Evolutionary conservation across 2,329 filamentous ascomycete genomes (phyloP), one percentile per base, ranked within the genome.

Genomic region (Diplodia intermedia): DNA sequence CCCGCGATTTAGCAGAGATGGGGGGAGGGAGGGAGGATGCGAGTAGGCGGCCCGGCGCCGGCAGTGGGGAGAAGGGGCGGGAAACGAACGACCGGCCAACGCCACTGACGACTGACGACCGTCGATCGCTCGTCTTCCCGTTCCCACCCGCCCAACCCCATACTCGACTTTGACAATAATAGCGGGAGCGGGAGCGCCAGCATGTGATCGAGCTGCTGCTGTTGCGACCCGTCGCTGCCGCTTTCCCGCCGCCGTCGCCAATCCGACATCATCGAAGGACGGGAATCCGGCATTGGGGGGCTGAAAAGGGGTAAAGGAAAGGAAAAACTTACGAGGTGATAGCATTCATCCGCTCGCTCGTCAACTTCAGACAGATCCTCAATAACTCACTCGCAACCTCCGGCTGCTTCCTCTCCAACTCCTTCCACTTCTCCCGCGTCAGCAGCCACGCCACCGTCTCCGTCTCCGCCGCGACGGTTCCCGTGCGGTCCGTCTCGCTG

Each of bases 321-420:
- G 20, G 15, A 65, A 52, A 61, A 18, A 83, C 82, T 77, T 80
- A 86, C 77, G 83, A 85, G 29, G 87, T 89, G 70, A 90, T 88
- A 66, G 86, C 85, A 74, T 88, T 86, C 93, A 98, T 97, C 72
- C 95, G 86, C 85, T 99, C 95, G 68, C 91, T 96, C 52, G 94
- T 98, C 77, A 99, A 80, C 83, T 97, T 97, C 76, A 99, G 79
- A n/a, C 91, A 91, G 62, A 98, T 89, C 74, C 89, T 90, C 77
- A 99, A 79, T 74, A 99, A 76, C 80, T 99, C 95, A 74, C 88
- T 86, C 57, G 93, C 93, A 68, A 97, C 88, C 50, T 93, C 91
- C 0, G 89, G 86, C 73, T 96, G 86, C 67, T 89, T 84, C 69
- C 83, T 83, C 78, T 96, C 92, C 70, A 98, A 77, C 74, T 83